Conservation (phyloP, 768 basidiomycete species). For the Chalciporus sphaerocephalus region DNA sequence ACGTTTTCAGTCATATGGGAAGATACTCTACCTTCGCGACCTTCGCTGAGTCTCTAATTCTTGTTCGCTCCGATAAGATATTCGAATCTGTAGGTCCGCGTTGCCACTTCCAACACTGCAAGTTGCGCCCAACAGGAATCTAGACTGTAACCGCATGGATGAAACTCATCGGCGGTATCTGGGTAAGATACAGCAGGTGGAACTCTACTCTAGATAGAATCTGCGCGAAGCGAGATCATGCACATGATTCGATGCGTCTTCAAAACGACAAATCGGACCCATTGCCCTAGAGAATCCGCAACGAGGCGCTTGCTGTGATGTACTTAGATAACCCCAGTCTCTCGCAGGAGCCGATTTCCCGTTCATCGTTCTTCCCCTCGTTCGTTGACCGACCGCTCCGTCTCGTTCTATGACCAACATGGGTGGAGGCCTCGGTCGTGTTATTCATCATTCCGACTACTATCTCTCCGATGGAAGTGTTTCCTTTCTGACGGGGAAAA, state of each 20-base stretch:
- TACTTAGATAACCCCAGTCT: slow-evolving; percentile 17
- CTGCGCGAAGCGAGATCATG: slow-evolving; percentile 8
- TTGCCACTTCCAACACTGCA: too few relatives aligned
- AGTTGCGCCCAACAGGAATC: too few relatives aligned
- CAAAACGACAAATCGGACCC: not conserved
- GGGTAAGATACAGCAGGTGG: not conserved
- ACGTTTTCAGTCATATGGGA: not conserved
- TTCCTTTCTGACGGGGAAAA: slow-evolving; percentile 40
- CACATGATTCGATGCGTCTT: slow-evolving; percentile 6
- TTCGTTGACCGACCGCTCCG: not conserved
- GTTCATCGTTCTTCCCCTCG: not conserved
- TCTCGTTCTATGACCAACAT: slow-evolving; percentile 5
- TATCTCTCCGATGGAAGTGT: slow-evolving; percentile 15
- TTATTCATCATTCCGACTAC: slow-evolving; percentile 1
- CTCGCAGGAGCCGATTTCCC: not conserved
- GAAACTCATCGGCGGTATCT: not conserved
- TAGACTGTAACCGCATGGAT: slow-evolving; percentile 15
- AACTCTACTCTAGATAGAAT: not conserved
- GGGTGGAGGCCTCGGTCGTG: slow-evolving; percentile 11
- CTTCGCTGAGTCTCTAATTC: slow-evolving; percentile 6
- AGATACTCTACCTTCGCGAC: not conserved
- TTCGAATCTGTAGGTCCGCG: slow-evolving; percentile 16
- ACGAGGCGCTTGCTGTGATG: slow-evolving; percentile 13
- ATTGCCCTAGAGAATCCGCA: slow-evolving; percentile 15
- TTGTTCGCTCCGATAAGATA: slow-evolving; percentile 3